Percentiles rank a stretch among this genome's conserved stretches.
Conservation (phyloP, 306 rosid genomes). For the Acacia acuminata region DNA sequence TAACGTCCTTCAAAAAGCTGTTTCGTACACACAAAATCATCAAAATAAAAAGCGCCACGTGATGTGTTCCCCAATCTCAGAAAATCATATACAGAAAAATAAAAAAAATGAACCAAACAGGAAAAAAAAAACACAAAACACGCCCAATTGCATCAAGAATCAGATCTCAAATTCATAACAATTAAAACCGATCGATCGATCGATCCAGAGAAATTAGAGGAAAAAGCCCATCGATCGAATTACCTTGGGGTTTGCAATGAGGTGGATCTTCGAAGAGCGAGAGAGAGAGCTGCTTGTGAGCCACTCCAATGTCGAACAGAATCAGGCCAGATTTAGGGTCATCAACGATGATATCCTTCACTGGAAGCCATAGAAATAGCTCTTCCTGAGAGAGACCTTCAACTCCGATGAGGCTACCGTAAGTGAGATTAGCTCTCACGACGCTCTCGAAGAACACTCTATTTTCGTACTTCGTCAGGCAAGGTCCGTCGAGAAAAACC, state of each 20-base stretch:
- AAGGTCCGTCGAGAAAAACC: slow-evolving; percentile 76
- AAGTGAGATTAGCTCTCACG: slow-evolving; percentile 77
- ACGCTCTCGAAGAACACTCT: slow-evolving; percentile 71
- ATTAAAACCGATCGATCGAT: background rate
- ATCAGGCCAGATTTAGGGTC: slow-evolving; percentile 82
- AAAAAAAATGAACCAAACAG: background rate
- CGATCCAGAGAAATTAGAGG: background rate
- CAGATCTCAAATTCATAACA: slow-evolving; percentile 29
- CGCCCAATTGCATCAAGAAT: background rate
- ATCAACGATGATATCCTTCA: slow-evolving; percentile 79
- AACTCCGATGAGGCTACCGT: slow-evolving; percentile 80
- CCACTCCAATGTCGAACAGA: slow-evolving; percentile 83
- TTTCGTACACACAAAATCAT: slow-evolving; percentile 33
- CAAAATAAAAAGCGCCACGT: slow-evolving; percentile 26
- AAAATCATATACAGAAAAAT: background rate
- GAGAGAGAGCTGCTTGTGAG: slow-evolving; percentile 77
- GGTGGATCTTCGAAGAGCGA: slow-evolving; percentile 96
- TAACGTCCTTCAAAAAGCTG: slow-evolving; percentile 23
- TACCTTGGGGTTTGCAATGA: slow-evolving; percentile 69
- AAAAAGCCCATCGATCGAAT: background rate
- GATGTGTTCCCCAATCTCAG: slow-evolving; percentile 24
- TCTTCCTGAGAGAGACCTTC: slow-evolving; percentile 85
- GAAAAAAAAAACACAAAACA: background rate
- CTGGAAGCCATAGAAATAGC: slow-evolving; percentile 84
- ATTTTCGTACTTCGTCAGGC: slow-evolving; percentile 77